Percentiles rank a stretch among this genome's conserved stretches.
Evolutionary conservation across 345 rosid species (phyloP).

Genomic region (Cardiospermum halicacabum): DNA sequence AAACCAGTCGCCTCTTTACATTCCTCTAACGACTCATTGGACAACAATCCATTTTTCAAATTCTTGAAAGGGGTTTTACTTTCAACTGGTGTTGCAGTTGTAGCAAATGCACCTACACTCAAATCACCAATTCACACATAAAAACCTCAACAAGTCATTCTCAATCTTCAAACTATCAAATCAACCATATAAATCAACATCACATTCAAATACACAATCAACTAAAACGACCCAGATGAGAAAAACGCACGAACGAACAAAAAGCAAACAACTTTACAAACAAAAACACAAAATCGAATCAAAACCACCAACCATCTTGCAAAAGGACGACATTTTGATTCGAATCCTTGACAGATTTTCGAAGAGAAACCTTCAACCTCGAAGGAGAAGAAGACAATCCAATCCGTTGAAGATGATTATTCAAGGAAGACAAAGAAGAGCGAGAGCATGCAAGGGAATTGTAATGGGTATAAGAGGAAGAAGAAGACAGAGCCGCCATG

Average conservation of each 20-base stretch:
- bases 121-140: constrained; percentile 11
- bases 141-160: no score
- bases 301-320: constrained; percentile 44
- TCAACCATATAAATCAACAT: neutral
- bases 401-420: constrained; percentile 28
- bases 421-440: constrained; percentile 25
- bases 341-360: constrained; percentile 28
- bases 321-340: constrained; percentile 35
- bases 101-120: constrained; percentile 55
- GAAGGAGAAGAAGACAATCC: constrained; percentile 30
- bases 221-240: neutral
- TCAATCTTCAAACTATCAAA: no score
- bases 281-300: neutral
- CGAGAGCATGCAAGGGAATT: constrained; percentile 20
- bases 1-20: constrained; percentile 32
- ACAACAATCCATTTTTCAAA: constrained; percentile 39
- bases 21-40: constrained; percentile 38
- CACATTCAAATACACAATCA: neutral
- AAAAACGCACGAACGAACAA: neutral
- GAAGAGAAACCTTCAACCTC: constrained; percentile 39
- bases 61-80: constrained; percentile 39
- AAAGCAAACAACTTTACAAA: neutral
- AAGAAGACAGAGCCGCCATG: constrained; percentile 64
- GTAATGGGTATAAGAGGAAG: constrained; percentile 41
- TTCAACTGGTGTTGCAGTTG: constrained; percentile 32